Evolutionary conservation across 2,329 filamentous ascomycete genomes (phyloP).

Genomic region (Talaromyces sp.): DNA sequence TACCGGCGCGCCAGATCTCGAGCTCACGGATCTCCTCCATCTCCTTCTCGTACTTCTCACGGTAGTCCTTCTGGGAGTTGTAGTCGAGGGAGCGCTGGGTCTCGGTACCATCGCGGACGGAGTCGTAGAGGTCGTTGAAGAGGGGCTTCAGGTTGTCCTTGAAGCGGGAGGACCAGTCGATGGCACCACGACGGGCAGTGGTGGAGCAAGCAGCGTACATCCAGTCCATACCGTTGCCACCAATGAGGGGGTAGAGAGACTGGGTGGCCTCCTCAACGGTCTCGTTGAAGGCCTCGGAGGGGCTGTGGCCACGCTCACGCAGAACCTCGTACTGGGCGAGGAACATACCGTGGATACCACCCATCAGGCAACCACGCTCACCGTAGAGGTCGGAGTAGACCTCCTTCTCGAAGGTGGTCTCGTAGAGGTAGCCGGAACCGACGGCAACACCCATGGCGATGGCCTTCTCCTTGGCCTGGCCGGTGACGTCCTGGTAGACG

Average conservation of each 20-base stretch:
- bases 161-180: slow-evolving; percentile 97
- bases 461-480: slow-evolving; percentile 97
- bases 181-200: slow-evolving; percentile 95
- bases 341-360: slow-evolving; percentile 99
- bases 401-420: slow-evolving; percentile 99
- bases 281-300: slow-evolving; percentile 99
- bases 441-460: slow-evolving; percentile 95
- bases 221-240: slow-evolving; percentile 99
- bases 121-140: slow-evolving; percentile 96
- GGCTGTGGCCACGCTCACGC: slow-evolving; percentile 95
- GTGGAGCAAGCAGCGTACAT: slow-evolving; percentile 99
- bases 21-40: slow-evolving; percentile 97
- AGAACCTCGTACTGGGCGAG: slow-evolving; percentile 99
- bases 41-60: slow-evolving; percentile 96
- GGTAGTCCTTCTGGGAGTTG: slow-evolving; percentile 95
- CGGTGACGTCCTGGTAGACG: slow-evolving; percentile 97
- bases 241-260: slow-evolving; percentile 96
- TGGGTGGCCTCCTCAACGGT: slow-evolving; percentile 99
- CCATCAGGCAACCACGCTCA: slow-evolving; percentile 99
- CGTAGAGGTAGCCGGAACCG: slow-evolving; percentile 97
- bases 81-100: slow-evolving; percentile 96
- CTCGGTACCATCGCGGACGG: slow-evolving; percentile 87
- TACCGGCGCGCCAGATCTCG: slow-evolving; percentile 99
- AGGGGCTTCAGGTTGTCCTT: slow-evolving; percentile 98
- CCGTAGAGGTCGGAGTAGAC: slow-evolving; percentile 99